Percentiles rank a stretch among this genome's conserved stretches.
Conservation (phyloP, 2,329 filamentous ascomycete species). For the Xylaria sp. region DNA sequence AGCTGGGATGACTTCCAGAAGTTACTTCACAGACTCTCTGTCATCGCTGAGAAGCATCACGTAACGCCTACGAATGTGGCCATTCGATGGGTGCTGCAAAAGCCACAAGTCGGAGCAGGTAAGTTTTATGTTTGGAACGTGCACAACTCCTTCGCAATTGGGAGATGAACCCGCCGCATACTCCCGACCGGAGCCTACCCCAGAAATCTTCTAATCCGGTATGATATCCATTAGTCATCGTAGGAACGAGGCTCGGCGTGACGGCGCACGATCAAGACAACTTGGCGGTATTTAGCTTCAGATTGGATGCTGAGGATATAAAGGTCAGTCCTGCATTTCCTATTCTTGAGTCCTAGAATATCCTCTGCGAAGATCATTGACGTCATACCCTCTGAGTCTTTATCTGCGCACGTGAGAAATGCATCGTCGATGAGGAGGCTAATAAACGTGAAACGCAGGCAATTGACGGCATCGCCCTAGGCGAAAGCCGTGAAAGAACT, state of each 20-base stretch:
- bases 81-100: conserved; percentile 44
- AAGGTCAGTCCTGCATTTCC: not conserved
- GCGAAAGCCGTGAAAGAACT: conserved; percentile 24
- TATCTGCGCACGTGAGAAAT: no score
- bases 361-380: no score
- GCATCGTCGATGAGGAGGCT: not conserved
- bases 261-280: conserved; percentile 39
- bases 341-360: no score
- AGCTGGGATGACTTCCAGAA: conserved; percentile 41
- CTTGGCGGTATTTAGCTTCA: conserved; percentile 35
- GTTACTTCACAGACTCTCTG: conserved; percentile 35
- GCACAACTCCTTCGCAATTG: not conserved
- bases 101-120: conserved; percentile 41
- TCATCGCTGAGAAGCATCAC: conserved; percentile 34
- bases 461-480: conserved; percentile 36
- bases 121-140: not conserved
- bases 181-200: no score
- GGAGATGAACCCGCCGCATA: not conserved
- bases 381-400: no score
- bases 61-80: conserved; percentile 42
- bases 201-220: not conserved
- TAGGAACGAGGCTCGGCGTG: conserved; percentile 42
- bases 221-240: conserved; percentile 34
- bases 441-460: conserved; percentile 5
- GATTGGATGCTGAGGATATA: conserved; percentile 35